Conservation (phyloP, 2,329 filamentous ascomycete species). For the Phoma sp. region DNA sequence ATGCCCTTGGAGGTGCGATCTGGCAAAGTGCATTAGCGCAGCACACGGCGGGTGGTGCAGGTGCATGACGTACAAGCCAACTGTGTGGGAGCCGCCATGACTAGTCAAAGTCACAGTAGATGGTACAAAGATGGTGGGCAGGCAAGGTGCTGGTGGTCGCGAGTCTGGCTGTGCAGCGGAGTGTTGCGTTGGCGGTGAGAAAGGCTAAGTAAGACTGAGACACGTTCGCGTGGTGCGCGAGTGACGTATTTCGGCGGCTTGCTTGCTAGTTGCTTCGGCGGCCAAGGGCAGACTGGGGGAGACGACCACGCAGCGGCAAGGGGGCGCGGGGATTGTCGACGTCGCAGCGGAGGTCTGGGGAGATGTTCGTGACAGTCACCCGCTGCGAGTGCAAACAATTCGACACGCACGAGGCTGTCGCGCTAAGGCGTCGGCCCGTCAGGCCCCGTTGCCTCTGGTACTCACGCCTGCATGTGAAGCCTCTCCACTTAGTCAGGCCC, state of each 20-base stretch:
- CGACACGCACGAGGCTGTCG: slow-evolving; percentile 6
- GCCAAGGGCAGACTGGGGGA: slow-evolving; percentile 39
- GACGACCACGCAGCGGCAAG: slow-evolving; percentile 41
- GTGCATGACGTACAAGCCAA: slow-evolving; percentile 73
- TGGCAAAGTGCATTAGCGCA: slow-evolving; percentile 41
- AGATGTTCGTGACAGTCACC: slow-evolving; percentile 16
- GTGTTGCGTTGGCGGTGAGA: slow-evolving; percentile 36
- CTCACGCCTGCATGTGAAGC: not conserved
- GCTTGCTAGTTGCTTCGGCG: slow-evolving; percentile 20
- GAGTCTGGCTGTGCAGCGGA: slow-evolving; percentile 38
- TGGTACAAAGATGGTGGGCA: slow-evolving; percentile 32
- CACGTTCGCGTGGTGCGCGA: slow-evolving; percentile 36
- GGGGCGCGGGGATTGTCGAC: slow-evolving; percentile 27
- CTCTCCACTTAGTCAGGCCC: not conserved
- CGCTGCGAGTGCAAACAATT: slow-evolving; percentile 11
- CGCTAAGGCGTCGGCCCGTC: slow-evolving; percentile 28
- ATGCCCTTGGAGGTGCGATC: slow-evolving; percentile 96
- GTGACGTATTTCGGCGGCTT: slow-evolving; percentile 39
- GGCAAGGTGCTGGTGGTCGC: slow-evolving; percentile 43
- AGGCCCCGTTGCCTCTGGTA: not conserved
- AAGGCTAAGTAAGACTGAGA: slow-evolving; percentile 41
- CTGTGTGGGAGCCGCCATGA: slow-evolving; percentile 92
- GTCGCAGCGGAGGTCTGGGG: slow-evolving; percentile 19
- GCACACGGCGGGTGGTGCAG: too few relatives aligned
- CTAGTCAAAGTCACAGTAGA: slow-evolving; percentile 84